Evolutionary conservation across 768 basidiomycete genomes (phyloP).

Genomic region (Pleurotus tuber-regium): DNA sequence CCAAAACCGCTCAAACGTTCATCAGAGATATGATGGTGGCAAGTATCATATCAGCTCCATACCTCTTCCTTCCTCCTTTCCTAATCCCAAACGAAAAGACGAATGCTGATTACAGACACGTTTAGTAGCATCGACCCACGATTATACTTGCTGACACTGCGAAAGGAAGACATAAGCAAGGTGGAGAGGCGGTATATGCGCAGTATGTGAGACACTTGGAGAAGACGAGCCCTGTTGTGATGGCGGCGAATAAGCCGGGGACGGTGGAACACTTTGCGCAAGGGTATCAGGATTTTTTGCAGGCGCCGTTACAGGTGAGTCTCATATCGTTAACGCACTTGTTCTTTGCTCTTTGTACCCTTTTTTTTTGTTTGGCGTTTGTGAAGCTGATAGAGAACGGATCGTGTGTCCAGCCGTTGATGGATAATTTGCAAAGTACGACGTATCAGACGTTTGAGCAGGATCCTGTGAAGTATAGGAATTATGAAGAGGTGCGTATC

Average conservation of each 20-base stretch:
- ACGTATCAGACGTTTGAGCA: conserved; percentile 98
- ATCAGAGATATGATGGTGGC: conserved; percentile 88
- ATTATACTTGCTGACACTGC: conserved; percentile 76
- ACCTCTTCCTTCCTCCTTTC: conserved; percentile 10
- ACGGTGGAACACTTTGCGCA: conserved; percentile 89
- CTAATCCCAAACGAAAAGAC: too few relatives aligned
- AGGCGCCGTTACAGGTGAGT: conserved; percentile 86
- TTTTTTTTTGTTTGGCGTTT: conserved; percentile 5
- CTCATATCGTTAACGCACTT: too few relatives aligned
- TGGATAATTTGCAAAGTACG: conserved; percentile 94
- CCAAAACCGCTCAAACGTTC: conserved; percentile 90
- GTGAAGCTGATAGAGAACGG: not conserved
- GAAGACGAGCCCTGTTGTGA: conserved; percentile 66
- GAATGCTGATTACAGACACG: conserved; percentile 17
- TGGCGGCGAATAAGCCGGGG: conserved; percentile 61
- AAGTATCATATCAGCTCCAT: conserved; percentile 24
- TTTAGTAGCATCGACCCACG: conserved; percentile 74
- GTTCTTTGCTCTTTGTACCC: too few relatives aligned
- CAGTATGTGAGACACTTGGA: conserved; percentile 88
- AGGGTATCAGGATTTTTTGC: conserved; percentile 93
- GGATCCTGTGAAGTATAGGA: conserved; percentile 93
- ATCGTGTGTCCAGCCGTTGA: conserved; percentile 66
- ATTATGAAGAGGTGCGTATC: conserved; percentile 82
- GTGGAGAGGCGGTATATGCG: conserved; percentile 84
- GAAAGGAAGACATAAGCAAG: conserved; percentile 64